These are phyloP conservation scores for Fagus sylvatica DNA, from an alignment of 306 rosid genomes.

Conservation along the genomic window DNA sequence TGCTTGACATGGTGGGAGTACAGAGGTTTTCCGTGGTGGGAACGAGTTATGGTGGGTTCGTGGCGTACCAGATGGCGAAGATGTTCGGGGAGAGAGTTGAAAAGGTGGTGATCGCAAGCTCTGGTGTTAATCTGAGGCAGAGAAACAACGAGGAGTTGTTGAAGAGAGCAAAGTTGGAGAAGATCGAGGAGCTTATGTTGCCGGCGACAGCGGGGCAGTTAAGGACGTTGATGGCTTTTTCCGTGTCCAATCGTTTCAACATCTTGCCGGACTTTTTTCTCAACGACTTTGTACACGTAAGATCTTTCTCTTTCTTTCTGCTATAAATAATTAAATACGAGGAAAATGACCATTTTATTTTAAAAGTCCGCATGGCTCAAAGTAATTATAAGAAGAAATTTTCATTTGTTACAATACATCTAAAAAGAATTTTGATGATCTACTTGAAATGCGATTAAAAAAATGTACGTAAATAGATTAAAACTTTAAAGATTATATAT, in stretches of 20 bases:
- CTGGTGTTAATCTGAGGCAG: constrained; percentile 66
- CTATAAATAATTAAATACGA: no score
- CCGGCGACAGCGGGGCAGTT: constrained; percentile 62
- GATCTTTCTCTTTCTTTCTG: background rate
- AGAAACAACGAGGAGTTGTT: constrained; percentile 45
- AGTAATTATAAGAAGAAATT: no score
- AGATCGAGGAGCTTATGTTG: constrained; percentile 67
- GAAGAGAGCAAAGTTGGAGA: constrained; percentile 52
- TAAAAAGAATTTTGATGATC: no score
- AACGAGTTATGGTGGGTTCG: constrained; percentile 89
- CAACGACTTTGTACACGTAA: constrained; percentile 54
- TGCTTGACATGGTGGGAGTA: constrained; percentile 51
- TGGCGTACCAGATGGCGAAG: constrained; percentile 72
- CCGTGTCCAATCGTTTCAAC: constrained; percentile 25
- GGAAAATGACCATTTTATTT: no score
- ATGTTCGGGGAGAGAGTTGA: constrained; percentile 62
- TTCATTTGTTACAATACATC: no score
- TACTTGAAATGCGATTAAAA: no score
- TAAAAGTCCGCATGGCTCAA: no score
- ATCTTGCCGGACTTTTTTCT: constrained; percentile 59
- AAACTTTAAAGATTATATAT: no score
- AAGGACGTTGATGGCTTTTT: constrained; percentile 46
- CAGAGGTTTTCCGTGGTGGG: constrained; percentile 55
- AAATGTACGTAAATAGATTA: no score
- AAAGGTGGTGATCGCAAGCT: constrained; percentile 86